Base-by-base conservation (phyloP, 1,284 basidiomycete species). In the Cryptococcus sp. region DNA sequence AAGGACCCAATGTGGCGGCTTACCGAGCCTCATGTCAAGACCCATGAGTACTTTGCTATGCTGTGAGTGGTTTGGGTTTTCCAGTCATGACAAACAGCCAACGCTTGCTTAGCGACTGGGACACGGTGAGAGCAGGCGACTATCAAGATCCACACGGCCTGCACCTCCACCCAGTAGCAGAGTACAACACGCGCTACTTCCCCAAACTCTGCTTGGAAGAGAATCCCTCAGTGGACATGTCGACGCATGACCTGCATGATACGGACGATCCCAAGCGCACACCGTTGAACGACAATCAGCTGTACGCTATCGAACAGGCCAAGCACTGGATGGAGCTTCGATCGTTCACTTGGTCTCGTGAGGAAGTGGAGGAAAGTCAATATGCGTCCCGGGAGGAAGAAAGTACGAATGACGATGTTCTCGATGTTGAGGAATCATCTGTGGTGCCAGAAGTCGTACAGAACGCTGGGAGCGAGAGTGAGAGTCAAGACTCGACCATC, bases 131-230 rank as follows among this genome's bases (percentile, higher is more conserved):
- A 6, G 54, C 57, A 35, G 71, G 71, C 30, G 69, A 72, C 25
- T 78, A 78, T 55, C 62, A 69, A 22, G 93, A 95, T 70, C 95
- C 95, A n/a, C 95, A 96, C 83, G 91, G 94, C 68, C 93, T 95
- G 20, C 88, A 90, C 19, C 91, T 94, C 70, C 91, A 98, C 75
- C 91, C 92, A 7, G 85, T 86, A 48, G 91, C 96, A 77, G 93
- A 93, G 66, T 88, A 88, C 71, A 95, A 99, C 84, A 95, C 91
- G 63, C 91, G 93, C 77, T 97, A 98, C 80, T 99, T 98, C 76
- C 95, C 98, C 76, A 91, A 95, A 67, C 89, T 91, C 38, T 98
- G 96, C 85, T 83, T 98, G 56, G 91, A 92, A 72, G 94, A 96
- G 88, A 88, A 90, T 65, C 91, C 91, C 41, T 86, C 72, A 16